Evolutionary conservation across 805 yeast species (phyloP).

Genomic region (Ogataea parapolymorpha): DNA sequence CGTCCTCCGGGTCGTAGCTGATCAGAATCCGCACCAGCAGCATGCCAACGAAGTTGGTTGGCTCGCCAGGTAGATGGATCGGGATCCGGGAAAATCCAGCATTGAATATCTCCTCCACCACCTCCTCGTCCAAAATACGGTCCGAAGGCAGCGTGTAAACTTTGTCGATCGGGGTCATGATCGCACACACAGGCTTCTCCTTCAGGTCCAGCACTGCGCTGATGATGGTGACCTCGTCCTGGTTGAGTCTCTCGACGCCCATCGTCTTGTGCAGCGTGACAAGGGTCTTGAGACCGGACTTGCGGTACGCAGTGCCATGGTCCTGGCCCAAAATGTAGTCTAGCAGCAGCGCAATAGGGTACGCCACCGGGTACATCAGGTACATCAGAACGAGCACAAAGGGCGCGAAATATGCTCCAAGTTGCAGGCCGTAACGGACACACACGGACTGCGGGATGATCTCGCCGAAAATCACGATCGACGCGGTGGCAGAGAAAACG

Average conservation of each 20-base stretch:
- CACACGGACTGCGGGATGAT: conserved; percentile 93
- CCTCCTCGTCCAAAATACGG: conserved; percentile 72
- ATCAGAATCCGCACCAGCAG: conserved; percentile 85
- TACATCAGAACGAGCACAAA: conserved; percentile 85
- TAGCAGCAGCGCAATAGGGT: conserved; percentile 78
- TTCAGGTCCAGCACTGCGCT: conserved; percentile 91
- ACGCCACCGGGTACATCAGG: conserved; percentile 85
- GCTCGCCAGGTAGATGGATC: conserved; percentile 85
- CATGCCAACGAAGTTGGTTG: conserved; percentile 92
- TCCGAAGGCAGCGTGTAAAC: conserved; percentile 88
- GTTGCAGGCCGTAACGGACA: conserved; percentile 87
- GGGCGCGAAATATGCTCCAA: conserved; percentile 88
- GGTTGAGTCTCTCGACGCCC: conserved; percentile 91
- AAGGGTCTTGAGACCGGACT: conserved; percentile 87
- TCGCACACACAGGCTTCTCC: conserved; percentile 79
- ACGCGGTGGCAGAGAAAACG: conserved; percentile 86
- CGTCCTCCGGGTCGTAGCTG: conserved; percentile 96
- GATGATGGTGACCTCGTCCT: conserved; percentile 94
- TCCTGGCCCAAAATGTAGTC: conserved; percentile 89
- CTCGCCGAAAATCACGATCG: conserved; percentile 93
- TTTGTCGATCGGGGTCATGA: conserved; percentile 92
- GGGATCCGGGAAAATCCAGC: conserved; percentile 96
- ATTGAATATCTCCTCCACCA: conserved; percentile 85
- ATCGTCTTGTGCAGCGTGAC: conserved; percentile 90
- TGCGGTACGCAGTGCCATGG: conserved; percentile 92